phyloP scores from a whole-genome alignment of 495 filamentous ascomycete genomes.

The Schizothecium vesticola region DNA sequence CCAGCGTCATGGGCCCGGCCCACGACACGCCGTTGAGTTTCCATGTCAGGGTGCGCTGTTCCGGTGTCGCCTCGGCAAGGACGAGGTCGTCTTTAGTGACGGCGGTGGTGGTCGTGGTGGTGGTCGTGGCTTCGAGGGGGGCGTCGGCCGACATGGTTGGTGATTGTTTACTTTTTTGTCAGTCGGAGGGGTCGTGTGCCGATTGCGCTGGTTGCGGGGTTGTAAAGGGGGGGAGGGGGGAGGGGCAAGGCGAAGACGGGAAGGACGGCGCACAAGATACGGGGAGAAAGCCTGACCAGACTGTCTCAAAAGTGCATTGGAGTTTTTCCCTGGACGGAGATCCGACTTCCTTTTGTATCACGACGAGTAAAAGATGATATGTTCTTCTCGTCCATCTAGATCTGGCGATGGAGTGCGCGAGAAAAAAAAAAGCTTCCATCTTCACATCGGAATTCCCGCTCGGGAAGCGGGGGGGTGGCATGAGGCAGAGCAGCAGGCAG shows the following conservation, averaged over 20 bases:
- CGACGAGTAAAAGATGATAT: not conserved
- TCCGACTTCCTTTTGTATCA: not conserved
- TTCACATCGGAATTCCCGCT: too few species aligned
- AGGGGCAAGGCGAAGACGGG: not conserved
- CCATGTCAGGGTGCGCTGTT: constrained; percentile 19
- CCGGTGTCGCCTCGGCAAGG: constrained; percentile 16
- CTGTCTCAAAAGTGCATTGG: not conserved
- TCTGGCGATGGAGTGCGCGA: not conserved
- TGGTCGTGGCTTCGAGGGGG: not conserved
- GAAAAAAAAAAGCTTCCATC: not conserved
- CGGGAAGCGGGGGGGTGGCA: not conserved
- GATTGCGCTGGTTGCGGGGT: not conserved
- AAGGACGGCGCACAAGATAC: not conserved
- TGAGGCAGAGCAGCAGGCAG: constrained; percentile 6
- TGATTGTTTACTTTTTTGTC: constrained; percentile 2
- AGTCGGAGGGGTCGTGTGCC: not conserved
- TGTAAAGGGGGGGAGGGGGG: not conserved
- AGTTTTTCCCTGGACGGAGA: not conserved
- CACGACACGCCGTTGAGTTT: constrained; percentile 21
- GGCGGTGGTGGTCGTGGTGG: not conserved
- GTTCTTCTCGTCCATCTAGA: not conserved
- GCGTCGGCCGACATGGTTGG: constrained; percentile 3
- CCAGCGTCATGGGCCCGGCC: constrained; percentile 17
- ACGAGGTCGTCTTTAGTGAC: constrained; percentile 5
- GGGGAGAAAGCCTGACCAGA: not conserved